These are phyloP conservation scores for Penicillium canescens DNA, from an alignment of 495 filamentous ascomycete genomes.

Conservation along the genomic window DNA sequence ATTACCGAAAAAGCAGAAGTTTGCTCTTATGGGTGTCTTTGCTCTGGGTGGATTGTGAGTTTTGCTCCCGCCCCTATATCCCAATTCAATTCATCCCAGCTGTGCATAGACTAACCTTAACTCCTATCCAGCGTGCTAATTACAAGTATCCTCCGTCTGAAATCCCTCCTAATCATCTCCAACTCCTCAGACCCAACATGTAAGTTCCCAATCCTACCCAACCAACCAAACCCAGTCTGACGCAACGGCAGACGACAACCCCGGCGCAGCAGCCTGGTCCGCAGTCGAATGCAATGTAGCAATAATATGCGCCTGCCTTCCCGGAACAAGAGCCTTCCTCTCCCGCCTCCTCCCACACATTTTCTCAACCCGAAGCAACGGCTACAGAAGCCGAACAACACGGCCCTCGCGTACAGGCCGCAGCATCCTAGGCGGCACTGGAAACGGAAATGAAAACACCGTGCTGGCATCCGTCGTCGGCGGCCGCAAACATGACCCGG, in stretches of 20 bases:
- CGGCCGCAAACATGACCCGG: slow-evolving; percentile 3
- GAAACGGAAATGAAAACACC: slow-evolving; percentile 8
- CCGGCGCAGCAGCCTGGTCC: slow-evolving; percentile 57
- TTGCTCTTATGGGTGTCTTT: slow-evolving; percentile 49
- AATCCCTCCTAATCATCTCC: slow-evolving; percentile 44
- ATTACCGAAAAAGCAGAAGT: slow-evolving; percentile 40
- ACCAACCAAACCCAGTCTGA: too few relatives aligned
- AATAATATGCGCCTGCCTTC: slow-evolving; percentile 57
- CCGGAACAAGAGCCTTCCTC: slow-evolving; percentile 54
- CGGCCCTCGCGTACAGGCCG: slow-evolving; percentile 17
- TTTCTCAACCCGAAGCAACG: slow-evolving; percentile 34
- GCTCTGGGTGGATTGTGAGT: slow-evolving; percentile 49
- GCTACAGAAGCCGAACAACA: slow-evolving; percentile 26
- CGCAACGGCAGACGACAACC: slow-evolving; percentile 43
- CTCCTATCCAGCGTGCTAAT: slow-evolving; percentile 45
- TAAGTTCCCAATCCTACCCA: slow-evolving; percentile 7
- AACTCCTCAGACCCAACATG: slow-evolving; percentile 50
- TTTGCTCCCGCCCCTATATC: not conserved
- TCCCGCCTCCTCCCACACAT: slow-evolving; percentile 37
- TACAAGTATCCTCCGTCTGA: slow-evolving; percentile 55
- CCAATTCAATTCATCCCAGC: slow-evolving; percentile 7
- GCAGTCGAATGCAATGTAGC: slow-evolving; percentile 57
- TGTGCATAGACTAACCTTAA: slow-evolving; percentile 9
- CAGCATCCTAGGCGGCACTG: slow-evolving; percentile 16
- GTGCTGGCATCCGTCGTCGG: slow-evolving; percentile 28